Evolutionary conservation across 352 stramenopile genomes (phyloP), one percentile per base, ranked within the genome.

Genomic region (Globisporangium orthogonon): DNA sequence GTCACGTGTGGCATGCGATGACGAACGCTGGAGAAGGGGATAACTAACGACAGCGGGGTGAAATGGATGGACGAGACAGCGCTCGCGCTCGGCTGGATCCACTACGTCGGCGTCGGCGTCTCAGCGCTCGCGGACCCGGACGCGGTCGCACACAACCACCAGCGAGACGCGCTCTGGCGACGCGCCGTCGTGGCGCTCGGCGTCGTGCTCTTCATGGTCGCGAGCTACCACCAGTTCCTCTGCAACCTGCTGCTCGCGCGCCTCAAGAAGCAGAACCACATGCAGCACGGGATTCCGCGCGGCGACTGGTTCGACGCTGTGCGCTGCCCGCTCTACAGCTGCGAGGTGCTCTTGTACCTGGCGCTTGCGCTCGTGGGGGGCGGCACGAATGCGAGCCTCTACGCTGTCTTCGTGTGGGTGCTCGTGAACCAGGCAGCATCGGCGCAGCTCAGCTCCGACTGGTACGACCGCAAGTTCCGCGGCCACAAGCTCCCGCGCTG

Each of bases 281-380:
- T 73, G 52, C 69, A 75, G 47, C 62, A 91, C 59, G 75, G 84
- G 39, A 53, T 89, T 10, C 78, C 81, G 23, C 64, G 57, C 5
- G 81, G 81, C 11, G 74, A 83, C 49, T 91, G 81, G 78, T 89
- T 87, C 57, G 60, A 86, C 41, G 30, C 44, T n/a, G 74, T 88
- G 52, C 76, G 74, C 17, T 84, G 74, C 58, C 78, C 81, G 7
- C 70, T 88, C 10, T 89, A 89, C 61, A 66, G 76, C 35, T 60
- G 78, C 9, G 81, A 91, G 43, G 63, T 88, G 37, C 69, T 87
- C 47, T 68, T 91, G 17, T 91, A 91, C 53, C 45, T 73, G 9
- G 65, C 57, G 1, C 79, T 88, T n/a, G 40, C 72, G 13, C 35
- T 87, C 14, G 45, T 86, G 14, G 72, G 63, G 28, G 74, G 69